Percentiles rank a stretch among this genome's conserved stretches.
Evolutionary conservation across 495 filamentous ascomycete genomes (phyloP).

Genomic region (Penicillium flavigenum): DNA sequence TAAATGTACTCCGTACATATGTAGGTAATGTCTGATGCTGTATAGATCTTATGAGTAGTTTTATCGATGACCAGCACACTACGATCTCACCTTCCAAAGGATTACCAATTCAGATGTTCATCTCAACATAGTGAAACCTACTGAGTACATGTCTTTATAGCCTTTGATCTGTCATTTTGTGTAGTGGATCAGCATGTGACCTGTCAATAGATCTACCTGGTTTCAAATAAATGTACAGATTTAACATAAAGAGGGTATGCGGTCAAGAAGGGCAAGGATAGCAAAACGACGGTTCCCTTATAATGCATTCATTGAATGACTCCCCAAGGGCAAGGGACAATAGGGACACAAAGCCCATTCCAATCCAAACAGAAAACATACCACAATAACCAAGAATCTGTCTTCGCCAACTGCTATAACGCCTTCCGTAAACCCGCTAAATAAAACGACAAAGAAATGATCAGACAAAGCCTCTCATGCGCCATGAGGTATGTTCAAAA

Average conservation of each 20-base stretch:
- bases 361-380: conserved; percentile 9
- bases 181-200: background rate
- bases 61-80: background rate
- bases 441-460: conserved; percentile 22
- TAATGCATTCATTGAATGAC: conserved; percentile 17
- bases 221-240: background rate
- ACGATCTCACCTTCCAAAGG: background rate
- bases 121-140: too few relatives aligned
- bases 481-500: conserved; percentile 21
- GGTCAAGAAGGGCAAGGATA: conserved; percentile 10
- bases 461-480: conserved; percentile 5
- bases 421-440: conserved; percentile 33
- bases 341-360: conserved; percentile 8
- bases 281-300: conserved; percentile 8
- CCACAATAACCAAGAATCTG: conserved; percentile 13
- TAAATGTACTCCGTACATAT: too few relatives aligned
- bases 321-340: background rate
- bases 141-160: too few relatives aligned
- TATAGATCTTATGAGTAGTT: background rate
- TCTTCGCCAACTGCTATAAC: conserved; percentile 23
- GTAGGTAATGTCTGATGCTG: background rate
- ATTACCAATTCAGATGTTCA: too few relatives aligned
- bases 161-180: too few relatives aligned
- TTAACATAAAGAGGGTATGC: conserved; percentile 1
- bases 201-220: background rate